phyloP scores from a whole-genome alignment of 306 rosid species.

The Echinosophora koreensis region DNA sequence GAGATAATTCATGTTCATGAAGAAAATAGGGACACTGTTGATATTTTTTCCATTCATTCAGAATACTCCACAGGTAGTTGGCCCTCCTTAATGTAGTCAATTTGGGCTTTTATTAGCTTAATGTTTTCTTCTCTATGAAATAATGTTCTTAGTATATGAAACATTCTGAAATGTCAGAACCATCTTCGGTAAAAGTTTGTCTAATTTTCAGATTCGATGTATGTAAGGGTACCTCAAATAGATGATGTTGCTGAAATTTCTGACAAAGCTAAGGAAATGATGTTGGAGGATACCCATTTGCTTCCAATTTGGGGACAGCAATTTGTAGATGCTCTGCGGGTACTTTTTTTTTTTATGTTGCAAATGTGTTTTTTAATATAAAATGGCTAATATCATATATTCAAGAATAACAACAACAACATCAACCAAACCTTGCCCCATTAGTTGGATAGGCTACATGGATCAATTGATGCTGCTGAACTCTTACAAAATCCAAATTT shows the following conservation, averaged over 20 bases:
- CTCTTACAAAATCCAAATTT: conserved; percentile 32
- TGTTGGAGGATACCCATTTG: conserved; percentile 51
- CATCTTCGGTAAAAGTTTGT: neutral
- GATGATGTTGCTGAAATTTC: conserved; percentile 59
- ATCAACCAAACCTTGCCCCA: neutral
- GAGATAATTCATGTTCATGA: conserved; percentile 53
- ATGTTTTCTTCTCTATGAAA: conserved; percentile 35
- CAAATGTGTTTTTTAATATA: conserved; percentile 20
- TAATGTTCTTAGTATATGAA: conserved; percentile 32
- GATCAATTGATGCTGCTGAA: conserved; percentile 21
- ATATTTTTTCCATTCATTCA: conserved; percentile 75
- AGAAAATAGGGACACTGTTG: conserved; percentile 52
- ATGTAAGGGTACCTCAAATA: conserved; percentile 56
- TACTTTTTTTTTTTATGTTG: conserved; percentile 48
- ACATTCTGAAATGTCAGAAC: conserved; percentile 37
- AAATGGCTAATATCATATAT: conserved; percentile 36
- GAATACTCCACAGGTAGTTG: conserved; percentile 55
- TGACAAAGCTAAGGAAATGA: conserved; percentile 43
- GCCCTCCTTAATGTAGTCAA: conserved; percentile 41
- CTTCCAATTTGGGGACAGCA: conserved; percentile 78
- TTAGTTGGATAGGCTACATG: neutral
- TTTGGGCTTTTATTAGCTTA: conserved; percentile 14
- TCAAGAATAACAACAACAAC: conserved; percentile 20
- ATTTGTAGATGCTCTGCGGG: conserved; percentile 80
- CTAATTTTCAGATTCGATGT: conserved; percentile 58